phyloP scores from a whole-genome alignment of 805 yeast genomes.

The Dipodascus geniculatus region DNA sequence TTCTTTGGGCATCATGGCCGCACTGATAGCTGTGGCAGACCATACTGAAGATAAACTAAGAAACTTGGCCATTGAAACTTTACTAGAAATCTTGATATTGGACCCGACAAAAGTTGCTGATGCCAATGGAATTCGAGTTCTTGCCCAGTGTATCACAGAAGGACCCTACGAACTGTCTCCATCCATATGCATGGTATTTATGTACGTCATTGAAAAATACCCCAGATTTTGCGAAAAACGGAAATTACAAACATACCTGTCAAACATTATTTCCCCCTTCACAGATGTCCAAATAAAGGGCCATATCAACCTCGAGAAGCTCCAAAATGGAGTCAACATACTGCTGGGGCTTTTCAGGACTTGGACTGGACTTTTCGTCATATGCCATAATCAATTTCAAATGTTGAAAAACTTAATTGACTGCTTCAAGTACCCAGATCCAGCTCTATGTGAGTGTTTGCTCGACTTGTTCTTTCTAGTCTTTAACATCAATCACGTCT shows the following conservation, averaged over 20 bases:
- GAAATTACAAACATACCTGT: slow-evolving; percentile 47
- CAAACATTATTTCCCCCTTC: slow-evolving; percentile 52
- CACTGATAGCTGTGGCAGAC: slow-evolving; percentile 54
- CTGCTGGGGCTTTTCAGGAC: slow-evolving; percentile 51
- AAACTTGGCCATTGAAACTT: slow-evolving; percentile 39
- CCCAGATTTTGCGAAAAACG: slow-evolving; percentile 48
- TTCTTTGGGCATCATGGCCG: slow-evolving; percentile 54
- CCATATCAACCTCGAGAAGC: slow-evolving; percentile 38
- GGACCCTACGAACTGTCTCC: slow-evolving; percentile 39
- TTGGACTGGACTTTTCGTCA: slow-evolving; percentile 66
- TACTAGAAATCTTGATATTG: slow-evolving; percentile 38
- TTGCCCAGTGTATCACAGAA: slow-evolving; percentile 39
- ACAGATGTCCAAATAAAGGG: slow-evolving; percentile 47
- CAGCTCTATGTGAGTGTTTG: slow-evolving; percentile 42
- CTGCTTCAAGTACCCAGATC: slow-evolving; percentile 48
- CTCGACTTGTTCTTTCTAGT: slow-evolving; percentile 64
- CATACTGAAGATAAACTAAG: slow-evolving; percentile 40
- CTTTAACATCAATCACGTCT: slow-evolving; percentile 45
- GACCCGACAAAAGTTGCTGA: slow-evolving; percentile 32
- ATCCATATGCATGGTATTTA: slow-evolving; percentile 35
- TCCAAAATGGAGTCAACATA: slow-evolving; percentile 50
- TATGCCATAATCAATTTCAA: slow-evolving; percentile 43
- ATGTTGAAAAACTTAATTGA: slow-evolving; percentile 46
- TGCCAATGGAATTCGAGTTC: slow-evolving; percentile 34
- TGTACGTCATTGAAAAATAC: slow-evolving; percentile 45